Conservation (phyloP, 495 filamentous ascomycete genomes). For the Hypoxylon fragiforme region DNA sequence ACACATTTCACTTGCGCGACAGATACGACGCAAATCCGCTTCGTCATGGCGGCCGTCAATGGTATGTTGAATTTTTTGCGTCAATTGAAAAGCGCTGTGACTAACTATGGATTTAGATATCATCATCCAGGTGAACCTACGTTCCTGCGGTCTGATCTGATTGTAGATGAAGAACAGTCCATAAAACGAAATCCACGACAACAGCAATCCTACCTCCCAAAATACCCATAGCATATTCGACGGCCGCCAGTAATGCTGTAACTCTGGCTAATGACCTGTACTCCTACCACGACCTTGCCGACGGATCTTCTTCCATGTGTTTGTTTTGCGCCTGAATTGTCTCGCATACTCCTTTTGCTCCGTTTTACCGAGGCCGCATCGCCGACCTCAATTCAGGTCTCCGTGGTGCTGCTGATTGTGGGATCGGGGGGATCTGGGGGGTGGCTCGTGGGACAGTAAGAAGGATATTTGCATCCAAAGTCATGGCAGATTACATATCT, state of each 20-base stretch:
- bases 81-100: background rate
- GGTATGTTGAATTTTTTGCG: conserved; percentile 60
- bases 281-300: conserved; percentile 34
- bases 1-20: conserved; percentile 99
- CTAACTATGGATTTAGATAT: conserved; percentile 69
- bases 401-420: conserved; percentile 30
- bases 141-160: conserved; percentile 96
- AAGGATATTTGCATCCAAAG: conserved; percentile 38
- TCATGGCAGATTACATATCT: conserved; percentile 41
- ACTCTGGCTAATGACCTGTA: conserved; percentile 42
- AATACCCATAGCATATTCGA: conserved; percentile 33
- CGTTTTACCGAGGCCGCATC: conserved; percentile 24
- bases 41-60: conserved; percentile 99
- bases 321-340: conserved; percentile 38
- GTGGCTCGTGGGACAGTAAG: conserved; percentile 3
- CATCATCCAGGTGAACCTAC: conserved; percentile 99
- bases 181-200: conserved; percentile 12
- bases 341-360: conserved; percentile 22
- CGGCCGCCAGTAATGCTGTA: conserved; percentile 37
- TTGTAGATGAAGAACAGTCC: conserved; percentile 13
- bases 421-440: conserved; percentile 26
- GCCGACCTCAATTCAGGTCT: conserved; percentile 22
- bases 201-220: conserved; percentile 14
- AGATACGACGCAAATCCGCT: conserved; percentile 96
- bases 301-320: conserved; percentile 37